These are phyloP conservation scores for Ustilago nuda DNA, from an alignment of 1,284 basidiomycete genomes.

Conservation along the genomic window DNA sequence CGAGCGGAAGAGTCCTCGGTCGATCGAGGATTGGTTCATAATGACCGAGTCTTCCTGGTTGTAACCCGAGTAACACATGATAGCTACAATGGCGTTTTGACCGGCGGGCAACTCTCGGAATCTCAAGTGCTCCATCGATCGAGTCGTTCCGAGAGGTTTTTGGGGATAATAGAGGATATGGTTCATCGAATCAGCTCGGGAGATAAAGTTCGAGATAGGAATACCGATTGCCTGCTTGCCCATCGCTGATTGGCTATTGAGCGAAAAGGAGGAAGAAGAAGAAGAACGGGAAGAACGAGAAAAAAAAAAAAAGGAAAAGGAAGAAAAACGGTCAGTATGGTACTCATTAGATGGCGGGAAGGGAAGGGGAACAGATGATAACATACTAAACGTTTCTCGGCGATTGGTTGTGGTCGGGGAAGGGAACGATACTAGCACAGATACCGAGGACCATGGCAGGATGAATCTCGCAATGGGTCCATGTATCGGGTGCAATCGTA, in stretches of 20 bases:
- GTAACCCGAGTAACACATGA: conserved; percentile 98
- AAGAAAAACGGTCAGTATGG: not conserved
- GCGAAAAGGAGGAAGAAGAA: not conserved
- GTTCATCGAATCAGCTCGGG: conserved; percentile 75
- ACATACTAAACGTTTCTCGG: conserved; percentile 91
- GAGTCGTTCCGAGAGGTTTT: conserved; percentile 96
- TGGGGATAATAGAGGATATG: conserved; percentile 99
- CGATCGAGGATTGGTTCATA: conserved; percentile 99
- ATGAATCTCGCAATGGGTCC: conserved; percentile 99
- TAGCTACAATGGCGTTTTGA: conserved; percentile 97
- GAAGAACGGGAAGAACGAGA: not conserved
- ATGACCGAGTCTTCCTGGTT: conserved; percentile 99
- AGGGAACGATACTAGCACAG: conserved; percentile 97
- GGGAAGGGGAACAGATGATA: not conserved
- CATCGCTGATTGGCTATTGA: conserved; percentile 17
- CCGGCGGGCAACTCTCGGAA: conserved; percentile 98
- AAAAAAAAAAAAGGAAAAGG: not conserved
- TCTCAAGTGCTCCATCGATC: conserved; percentile 97
- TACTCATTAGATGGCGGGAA: not conserved
- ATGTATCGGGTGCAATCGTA: conserved; percentile 72
- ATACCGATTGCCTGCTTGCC: conserved; percentile 73
- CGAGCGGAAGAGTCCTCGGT: conserved; percentile 96
- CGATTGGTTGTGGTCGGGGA: conserved; percentile 99
- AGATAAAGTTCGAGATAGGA: conserved; percentile 95
- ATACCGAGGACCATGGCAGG: conserved; percentile 99